Evolutionary conservation across 352 stramenopile genomes (phyloP).

Genomic region (Globisporangium canariense): DNA sequence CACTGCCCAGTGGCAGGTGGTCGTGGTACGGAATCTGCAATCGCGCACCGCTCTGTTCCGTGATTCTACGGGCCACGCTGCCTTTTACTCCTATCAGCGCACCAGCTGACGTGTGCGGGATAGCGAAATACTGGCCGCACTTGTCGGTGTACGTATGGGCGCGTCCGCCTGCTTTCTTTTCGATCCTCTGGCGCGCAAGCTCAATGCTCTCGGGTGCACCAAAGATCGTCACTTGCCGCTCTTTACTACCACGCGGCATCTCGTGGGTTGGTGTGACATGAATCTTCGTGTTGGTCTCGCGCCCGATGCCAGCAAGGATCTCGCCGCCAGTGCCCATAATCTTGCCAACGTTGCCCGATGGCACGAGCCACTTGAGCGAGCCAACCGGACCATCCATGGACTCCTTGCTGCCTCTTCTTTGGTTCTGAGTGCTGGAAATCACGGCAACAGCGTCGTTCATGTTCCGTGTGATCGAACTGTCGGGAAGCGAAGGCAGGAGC

Average conservation of each 20-base stretch:
- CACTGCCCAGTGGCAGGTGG: conserved; percentile 48
- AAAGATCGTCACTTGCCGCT: conserved; percentile 44
- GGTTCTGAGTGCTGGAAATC: neutral
- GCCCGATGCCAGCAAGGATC: conserved; percentile 44
- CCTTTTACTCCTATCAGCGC: conserved; percentile 54
- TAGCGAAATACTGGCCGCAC: conserved; percentile 59
- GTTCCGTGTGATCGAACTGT: conserved; percentile 37
- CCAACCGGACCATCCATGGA: conserved; percentile 1
- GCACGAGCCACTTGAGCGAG: conserved; percentile 48
- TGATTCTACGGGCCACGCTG: conserved; percentile 31
- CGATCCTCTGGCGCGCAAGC: conserved; percentile 35
- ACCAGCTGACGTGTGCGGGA: conserved; percentile 44
- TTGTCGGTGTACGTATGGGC: conserved; percentile 31
- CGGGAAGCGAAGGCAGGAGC: conserved; percentile 25
- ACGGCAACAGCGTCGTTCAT: conserved; percentile 30
- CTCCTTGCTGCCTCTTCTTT: conserved; percentile 4
- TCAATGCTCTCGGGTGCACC: conserved; percentile 33
- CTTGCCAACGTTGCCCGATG: conserved; percentile 42
- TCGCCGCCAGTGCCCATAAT: conserved; percentile 56
- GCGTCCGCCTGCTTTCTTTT: conserved; percentile 37
- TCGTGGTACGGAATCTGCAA: conserved; percentile 54
- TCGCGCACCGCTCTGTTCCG: conserved; percentile 44
- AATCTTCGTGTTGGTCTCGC: conserved; percentile 39
- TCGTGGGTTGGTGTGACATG: conserved; percentile 33
- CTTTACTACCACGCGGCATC: conserved; percentile 38